These are phyloP conservation scores for Pseudogymnoascus sp. DNA, from an alignment of 2,329 filamentous ascomycete species.

Conservation along the genomic window DNA sequence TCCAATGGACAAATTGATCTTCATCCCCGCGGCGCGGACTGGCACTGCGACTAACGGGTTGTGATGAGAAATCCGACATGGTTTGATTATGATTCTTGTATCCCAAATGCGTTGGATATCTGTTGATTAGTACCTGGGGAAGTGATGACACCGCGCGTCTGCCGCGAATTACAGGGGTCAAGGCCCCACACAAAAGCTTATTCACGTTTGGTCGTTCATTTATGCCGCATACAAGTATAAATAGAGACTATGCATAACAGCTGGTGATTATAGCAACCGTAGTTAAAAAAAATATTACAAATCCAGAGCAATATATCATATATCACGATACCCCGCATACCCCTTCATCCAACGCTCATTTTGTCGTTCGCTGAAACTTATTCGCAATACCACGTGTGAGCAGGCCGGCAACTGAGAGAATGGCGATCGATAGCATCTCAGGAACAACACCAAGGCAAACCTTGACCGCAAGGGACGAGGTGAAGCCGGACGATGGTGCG, in stretches of 20 bases:
- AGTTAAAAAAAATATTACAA: not conserved
- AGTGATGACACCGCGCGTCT: not conserved
- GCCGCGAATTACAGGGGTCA: not conserved
- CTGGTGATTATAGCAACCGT: not conserved
- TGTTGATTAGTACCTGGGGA: not conserved
- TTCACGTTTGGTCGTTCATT: not conserved
- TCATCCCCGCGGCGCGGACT: not conserved
- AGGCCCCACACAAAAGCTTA: not conserved
- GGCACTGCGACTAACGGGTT: not conserved
- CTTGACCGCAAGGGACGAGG: conserved; percentile 1
- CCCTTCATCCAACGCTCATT: not conserved
- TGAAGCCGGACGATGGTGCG: not conserved
- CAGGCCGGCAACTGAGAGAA: not conserved
- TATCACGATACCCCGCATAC: not conserved
- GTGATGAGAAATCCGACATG: conserved; percentile 1
- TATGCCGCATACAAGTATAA: not conserved
- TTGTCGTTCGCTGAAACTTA: not conserved
- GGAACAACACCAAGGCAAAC: not conserved
- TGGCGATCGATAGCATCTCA: not conserved
- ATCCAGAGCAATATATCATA: no score
- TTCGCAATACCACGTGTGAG: not conserved
- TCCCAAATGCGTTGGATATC: not conserved
- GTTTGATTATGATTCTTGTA: not conserved
- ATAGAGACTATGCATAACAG: not conserved
- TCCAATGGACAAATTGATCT: not conserved